phyloP scores from a whole-genome alignment of 1,284 basidiomycete species.

The Fistulinella staudtii region DNA sequence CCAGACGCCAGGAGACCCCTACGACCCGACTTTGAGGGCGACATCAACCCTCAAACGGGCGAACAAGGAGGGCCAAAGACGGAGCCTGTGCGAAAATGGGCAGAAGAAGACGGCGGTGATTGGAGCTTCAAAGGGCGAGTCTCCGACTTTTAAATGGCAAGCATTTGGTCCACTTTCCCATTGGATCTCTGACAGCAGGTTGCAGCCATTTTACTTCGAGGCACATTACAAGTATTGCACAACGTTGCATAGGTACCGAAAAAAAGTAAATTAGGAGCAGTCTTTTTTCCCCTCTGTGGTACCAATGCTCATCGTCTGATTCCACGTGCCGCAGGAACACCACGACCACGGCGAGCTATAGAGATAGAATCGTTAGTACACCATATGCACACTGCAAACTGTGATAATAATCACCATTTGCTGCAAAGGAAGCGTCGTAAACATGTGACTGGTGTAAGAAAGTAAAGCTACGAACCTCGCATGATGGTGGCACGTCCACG shows the following conservation, averaged over 20 bases:
- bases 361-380: constrained; percentile 10
- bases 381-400: background rate
- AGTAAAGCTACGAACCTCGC: constrained; percentile 58
- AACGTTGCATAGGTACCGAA: constrained; percentile 15
- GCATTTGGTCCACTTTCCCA: no score
- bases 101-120: constrained; percentile 53
- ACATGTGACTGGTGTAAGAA: background rate
- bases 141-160: constrained; percentile 78
- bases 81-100: constrained; percentile 66
- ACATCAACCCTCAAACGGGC: constrained; percentile 70
- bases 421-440: constrained; percentile 37
- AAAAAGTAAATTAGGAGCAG: constrained; percentile 7
- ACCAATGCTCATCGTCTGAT: constrained; percentile 61
- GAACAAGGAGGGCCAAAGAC: constrained; percentile 74
- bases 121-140: constrained; percentile 84
- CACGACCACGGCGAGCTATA: constrained; percentile 79
- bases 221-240: constrained; percentile 9
- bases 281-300: constrained; percentile 11
- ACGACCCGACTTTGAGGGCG: constrained; percentile 65
- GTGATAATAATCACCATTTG: constrained; percentile 52
- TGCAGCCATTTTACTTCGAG: no score
- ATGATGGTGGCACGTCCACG: constrained; percentile 96
- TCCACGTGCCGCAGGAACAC: constrained; percentile 67
- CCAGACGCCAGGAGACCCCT: constrained; percentile 64
- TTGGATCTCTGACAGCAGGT: no score